These are phyloP conservation scores for Heterobasidion occidentale DNA, from an alignment of 1,284 basidiomycete species.

Conservation along the genomic window DNA sequence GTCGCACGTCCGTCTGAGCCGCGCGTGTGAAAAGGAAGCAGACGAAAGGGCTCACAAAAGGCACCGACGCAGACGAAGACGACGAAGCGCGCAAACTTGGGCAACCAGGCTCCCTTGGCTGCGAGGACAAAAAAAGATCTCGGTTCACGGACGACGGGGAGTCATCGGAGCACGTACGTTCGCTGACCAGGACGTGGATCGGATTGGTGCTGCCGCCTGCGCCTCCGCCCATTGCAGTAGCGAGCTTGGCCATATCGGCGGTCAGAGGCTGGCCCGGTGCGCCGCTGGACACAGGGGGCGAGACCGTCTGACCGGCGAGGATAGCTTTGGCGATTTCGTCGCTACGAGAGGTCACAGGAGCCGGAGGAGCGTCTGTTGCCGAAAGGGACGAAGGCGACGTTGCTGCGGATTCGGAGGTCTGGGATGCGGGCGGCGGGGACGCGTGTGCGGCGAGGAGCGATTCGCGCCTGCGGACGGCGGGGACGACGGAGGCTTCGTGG, in stretches of 20 bases:
- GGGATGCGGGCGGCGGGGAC: slow-evolving; percentile 12
- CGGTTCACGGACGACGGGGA: neutral
- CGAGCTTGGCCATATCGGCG: slow-evolving; percentile 33
- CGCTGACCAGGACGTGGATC: slow-evolving; percentile 72
- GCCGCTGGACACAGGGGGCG: slow-evolving; percentile 14
- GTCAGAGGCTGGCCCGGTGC: slow-evolving; percentile 16
- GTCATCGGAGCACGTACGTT: slow-evolving; percentile 42
- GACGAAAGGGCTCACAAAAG: slow-evolving; percentile 31
- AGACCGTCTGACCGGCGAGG: slow-evolving; percentile 26
- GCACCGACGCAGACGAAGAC: slow-evolving; percentile 31
- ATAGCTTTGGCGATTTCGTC: slow-evolving; percentile 53
- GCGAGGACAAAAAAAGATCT: slow-evolving; percentile 7
- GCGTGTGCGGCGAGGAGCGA: slow-evolving; percentile 40
- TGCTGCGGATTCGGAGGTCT: slow-evolving; percentile 13
- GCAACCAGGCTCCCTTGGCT: slow-evolving; percentile 64
- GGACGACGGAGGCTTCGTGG: slow-evolving; percentile 47
- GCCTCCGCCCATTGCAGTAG: slow-evolving; percentile 31
- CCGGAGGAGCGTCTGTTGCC: slow-evolving; percentile 6
- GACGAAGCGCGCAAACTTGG: slow-evolving; percentile 56
- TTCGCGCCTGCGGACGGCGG: slow-evolving; percentile 62
- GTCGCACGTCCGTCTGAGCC: neutral
- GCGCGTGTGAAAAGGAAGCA: neutral
- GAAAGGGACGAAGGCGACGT: slow-evolving; percentile 8
- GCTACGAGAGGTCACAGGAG: slow-evolving; percentile 25
- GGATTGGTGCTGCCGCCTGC: slow-evolving; percentile 45